Conservation (phyloP, 2,329 filamentous ascomycete genomes). For the Trichoderma harzianum region DNA sequence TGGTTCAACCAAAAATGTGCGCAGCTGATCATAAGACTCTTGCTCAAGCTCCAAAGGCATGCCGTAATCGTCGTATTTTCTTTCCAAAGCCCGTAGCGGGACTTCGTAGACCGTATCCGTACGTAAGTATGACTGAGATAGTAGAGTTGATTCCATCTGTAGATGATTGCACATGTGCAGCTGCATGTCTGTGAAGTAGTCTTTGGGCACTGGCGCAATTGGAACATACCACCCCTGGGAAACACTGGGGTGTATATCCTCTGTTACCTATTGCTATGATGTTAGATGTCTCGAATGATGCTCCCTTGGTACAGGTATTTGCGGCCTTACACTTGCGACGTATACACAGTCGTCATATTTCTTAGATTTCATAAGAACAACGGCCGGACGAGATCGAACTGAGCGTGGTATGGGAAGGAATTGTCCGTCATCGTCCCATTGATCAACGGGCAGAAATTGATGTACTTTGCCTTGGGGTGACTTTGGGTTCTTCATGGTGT, state of each 20-base stretch:
- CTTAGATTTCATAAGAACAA: neutral
- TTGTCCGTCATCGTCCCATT: neutral
- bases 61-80: neutral
- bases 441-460: neutral
- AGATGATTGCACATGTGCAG: neutral
- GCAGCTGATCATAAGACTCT: neutral
- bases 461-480: neutral
- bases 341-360: neutral
- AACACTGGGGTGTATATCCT: neutral
- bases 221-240: neutral
- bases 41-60: neutral
- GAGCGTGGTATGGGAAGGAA: neutral
- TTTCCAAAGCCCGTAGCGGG: neutral
- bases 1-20: neutral
- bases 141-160: neutral
- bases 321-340: neutral
- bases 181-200: neutral
- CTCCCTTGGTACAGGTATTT: neutral
- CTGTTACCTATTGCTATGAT: neutral
- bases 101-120: neutral
- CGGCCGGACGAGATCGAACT: neutral
- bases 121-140: neutral
- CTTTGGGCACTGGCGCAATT: neutral
- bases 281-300: neutral
- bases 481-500: neutral